Conservation (phyloP, 208 protist species). For the Acanthamoeba culbertsoni region DNA sequence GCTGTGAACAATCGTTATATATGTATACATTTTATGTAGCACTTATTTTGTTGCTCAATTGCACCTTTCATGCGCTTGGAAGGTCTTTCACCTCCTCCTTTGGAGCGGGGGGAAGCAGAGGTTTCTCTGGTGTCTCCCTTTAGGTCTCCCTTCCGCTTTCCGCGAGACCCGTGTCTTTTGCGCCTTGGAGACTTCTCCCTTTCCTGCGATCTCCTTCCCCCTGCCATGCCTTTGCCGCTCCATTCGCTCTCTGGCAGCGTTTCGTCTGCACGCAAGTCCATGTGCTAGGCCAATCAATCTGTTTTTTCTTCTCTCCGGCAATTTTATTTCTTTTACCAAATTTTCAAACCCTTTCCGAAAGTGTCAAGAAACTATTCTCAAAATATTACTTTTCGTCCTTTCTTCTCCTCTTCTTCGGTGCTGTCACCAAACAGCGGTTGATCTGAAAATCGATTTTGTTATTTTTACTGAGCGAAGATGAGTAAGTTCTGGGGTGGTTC, state of each 20-base stretch:
- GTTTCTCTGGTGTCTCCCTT: no score
- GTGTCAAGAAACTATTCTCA: not conserved
- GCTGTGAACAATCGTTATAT: no score
- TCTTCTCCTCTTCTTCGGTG: not conserved
- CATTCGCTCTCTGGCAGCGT: not conserved
- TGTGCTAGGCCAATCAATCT: not conserved
- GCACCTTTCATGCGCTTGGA: not conserved
- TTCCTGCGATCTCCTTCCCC: not conserved
- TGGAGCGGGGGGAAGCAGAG: no score
- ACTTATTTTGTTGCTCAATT: no score
- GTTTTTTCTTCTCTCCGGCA: no score
- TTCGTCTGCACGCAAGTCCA: not conserved
- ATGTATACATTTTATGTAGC: no score
- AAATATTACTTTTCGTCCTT: not conserved
- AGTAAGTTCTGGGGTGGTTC: constrained; percentile 49
- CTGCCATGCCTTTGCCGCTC: not conserved
- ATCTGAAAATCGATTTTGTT: not conserved
- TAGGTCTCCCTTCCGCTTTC: not conserved
- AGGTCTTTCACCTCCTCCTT: no score
- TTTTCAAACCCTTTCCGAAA: not conserved
- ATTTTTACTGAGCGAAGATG: not conserved
- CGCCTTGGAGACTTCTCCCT: not conserved
- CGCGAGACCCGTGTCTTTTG: not conserved
- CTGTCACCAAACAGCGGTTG: not conserved
- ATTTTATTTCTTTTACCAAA: no score